Evolutionary conservation across 2,329 filamentous ascomycete genomes (phyloP), one percentile per base, ranked within the genome.

Genomic region (Colletotrichum sp.): DNA sequence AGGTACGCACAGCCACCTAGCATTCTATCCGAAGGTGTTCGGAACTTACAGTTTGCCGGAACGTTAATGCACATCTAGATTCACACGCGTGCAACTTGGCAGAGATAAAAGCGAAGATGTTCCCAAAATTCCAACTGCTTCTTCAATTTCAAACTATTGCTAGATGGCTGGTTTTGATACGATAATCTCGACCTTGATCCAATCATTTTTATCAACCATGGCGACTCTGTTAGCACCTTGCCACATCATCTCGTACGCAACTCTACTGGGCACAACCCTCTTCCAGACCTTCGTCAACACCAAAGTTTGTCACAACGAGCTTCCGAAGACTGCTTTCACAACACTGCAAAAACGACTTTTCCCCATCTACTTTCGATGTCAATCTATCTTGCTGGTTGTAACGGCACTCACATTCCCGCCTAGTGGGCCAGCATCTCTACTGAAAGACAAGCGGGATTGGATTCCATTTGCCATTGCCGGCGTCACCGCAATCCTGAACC

Each of bases 311-410:
- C 82, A 81, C 68, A 71, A 77, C 8, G 78, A 82, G 4, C 81
- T 87, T 3, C 85, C 86, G 0, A 77, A 79, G 0, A 77, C 81
- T 1, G 80, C 85, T 1, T 87, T 87, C 66, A 81, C 81, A 0
- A 83, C 81, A 0, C 81, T 88, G 0, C 86, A 87, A 64, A 86
- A 85, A 52, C 81, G 79, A 6, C 77, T 87, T 60, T 88, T 87
- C 57, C 86, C 85, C 0, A 69, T 86, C 19, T 87, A 87, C 77
- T 88, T 87, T 73, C 80, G 80, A 19, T 78, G 76, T 6, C 86
- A 87, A 72, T 78, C 84, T 0, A 11, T 82, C 2, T 78, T 87
- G 3, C 73, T 87, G 3, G 22, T 86, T 5, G 66, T 85, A 30
- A 80, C 83, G 0, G 82, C 82, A 2, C 70, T 77, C 16, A 86